A percentile compares a stretch with the other conserved stretches of the same genome.
These are phyloP conservation scores for Trichoderma breve DNA, from an alignment of 2,329 filamentous ascomycete species.

Conservation along the genomic window DNA sequence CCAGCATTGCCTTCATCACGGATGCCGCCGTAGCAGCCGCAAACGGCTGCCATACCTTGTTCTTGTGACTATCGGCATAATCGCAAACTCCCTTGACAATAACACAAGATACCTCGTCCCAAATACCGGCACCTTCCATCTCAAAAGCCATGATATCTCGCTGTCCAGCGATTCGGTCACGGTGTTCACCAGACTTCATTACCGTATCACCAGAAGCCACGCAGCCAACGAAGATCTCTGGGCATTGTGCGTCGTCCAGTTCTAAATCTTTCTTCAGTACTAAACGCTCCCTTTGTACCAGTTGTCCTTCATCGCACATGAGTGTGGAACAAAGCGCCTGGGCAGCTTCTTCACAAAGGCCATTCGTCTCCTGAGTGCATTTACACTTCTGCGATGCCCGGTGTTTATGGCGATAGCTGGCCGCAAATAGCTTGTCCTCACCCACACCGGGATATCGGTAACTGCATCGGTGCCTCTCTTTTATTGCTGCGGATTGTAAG, in stretches of 20 bases:
- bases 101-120: neutral
- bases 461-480: neutral
- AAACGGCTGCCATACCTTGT: neutral
- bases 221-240: neutral
- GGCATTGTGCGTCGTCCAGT: neutral
- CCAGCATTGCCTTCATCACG: neutral
- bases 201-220: neutral
- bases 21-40: neutral
- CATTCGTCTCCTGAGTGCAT: neutral
- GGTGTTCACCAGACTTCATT: neutral
- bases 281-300: neutral
- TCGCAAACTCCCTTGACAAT: neutral
- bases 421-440: neutral
- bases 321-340: neutral
- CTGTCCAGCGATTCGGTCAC: neutral
- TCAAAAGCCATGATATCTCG: neutral
- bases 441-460: neutral
- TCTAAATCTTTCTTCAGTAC: neutral
- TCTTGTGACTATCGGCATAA: neutral
- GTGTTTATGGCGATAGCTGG: neutral
- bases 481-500: neutral
- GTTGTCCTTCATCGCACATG: neutral
- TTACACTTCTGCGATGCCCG: neutral
- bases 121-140: neutral
- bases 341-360: neutral